These are phyloP conservation scores for Metschnikowia noctiluminum DNA, from an alignment of 805 yeast species.

Conservation along the genomic window DNA sequence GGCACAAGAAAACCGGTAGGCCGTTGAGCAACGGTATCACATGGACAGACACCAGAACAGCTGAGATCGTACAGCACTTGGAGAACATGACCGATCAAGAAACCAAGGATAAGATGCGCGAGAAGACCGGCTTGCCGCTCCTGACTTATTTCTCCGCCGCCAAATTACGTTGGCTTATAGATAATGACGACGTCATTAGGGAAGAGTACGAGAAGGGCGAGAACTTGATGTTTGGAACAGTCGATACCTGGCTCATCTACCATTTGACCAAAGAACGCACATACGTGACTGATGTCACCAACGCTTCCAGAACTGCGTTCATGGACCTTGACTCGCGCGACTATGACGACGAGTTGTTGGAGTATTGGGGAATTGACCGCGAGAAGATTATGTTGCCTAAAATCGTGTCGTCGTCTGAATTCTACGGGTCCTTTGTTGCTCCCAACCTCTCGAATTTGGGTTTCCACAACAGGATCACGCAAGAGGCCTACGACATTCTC, in stretches of 20 bases:
- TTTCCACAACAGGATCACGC: slow-evolving; percentile 48
- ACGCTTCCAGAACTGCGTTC: slow-evolving; percentile 88
- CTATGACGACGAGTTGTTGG: slow-evolving; percentile 72
- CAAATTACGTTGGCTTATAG: slow-evolving; percentile 84
- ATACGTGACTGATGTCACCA: slow-evolving; percentile 82
- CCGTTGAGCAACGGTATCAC: slow-evolving; percentile 88
- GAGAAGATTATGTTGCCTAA: slow-evolving; percentile 65
- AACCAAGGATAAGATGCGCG: slow-evolving; percentile 53
- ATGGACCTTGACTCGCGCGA: slow-evolving; percentile 75
- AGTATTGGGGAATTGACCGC: slow-evolving; percentile 77
- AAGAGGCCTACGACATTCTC: slow-evolving; percentile 49
- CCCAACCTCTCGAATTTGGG: slow-evolving; percentile 56
- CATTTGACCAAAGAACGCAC: slow-evolving; percentile 69
- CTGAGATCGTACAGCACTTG: slow-evolving; percentile 63
- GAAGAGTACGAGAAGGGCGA: slow-evolving; percentile 72
- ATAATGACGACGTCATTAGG: slow-evolving; percentile 65
- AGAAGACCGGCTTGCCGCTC: slow-evolving; percentile 79
- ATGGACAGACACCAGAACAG: slow-evolving; percentile 93
- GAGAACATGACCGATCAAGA: slow-evolving; percentile 51
- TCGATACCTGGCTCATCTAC: slow-evolving; percentile 91
- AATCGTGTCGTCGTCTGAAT: slow-evolving; percentile 73
- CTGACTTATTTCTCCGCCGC: slow-evolving; percentile 91
- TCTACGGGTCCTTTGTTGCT: slow-evolving; percentile 66
- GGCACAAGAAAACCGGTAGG: slow-evolving; percentile 80
- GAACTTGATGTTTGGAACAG: slow-evolving; percentile 84